Conservation (phyloP, 75 land plant species). For the Adiantum capillusveneris region DNA sequence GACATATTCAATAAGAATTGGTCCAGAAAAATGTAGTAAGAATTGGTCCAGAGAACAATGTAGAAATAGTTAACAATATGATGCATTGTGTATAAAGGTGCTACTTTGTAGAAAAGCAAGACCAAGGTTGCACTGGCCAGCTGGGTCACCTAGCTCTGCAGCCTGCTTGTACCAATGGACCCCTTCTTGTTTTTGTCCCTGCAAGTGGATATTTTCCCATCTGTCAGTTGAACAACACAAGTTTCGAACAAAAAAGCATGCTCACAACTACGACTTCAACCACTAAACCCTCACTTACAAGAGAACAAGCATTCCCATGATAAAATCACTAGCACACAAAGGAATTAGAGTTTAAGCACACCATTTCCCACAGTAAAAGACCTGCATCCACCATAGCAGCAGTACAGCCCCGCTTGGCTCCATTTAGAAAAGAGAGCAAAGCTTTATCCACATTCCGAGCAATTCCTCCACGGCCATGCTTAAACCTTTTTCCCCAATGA, state of each 20-base stretch:
- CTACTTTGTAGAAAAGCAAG: conserved; percentile 65
- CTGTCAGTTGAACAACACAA: too few relatives aligned
- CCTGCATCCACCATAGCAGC: conserved; percentile 95
- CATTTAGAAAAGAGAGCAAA: conserved; percentile 62
- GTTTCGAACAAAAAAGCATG: too few relatives aligned
- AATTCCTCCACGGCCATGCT: conserved; percentile 69
- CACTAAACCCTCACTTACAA: too few relatives aligned
- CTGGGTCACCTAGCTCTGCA: conserved; percentile 68
- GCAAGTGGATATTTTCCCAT: too few relatives aligned
- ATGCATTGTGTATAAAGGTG: too few relatives aligned
- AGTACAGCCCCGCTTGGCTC: conserved; percentile 66
- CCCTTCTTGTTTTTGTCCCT: conserved; percentile 52
- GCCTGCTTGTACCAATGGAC: conserved; percentile 50
- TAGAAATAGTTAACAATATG: too few relatives aligned
- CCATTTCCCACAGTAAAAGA: conserved; percentile 70
- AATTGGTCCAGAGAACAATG: too few relatives aligned
- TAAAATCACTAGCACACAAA: too few relatives aligned
- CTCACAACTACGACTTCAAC: too few relatives aligned
- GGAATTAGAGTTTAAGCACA: conserved; percentile 3
- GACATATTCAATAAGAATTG: too few relatives aligned
- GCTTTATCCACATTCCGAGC: conserved; percentile 43
- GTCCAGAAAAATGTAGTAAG: too few relatives aligned
- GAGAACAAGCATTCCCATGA: too few relatives aligned
- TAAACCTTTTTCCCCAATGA: conserved; percentile 66
- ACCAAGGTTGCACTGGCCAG: conserved; percentile 79